Base-by-base conservation (phyloP, 116 monocot species). In the Dioscorea cayenensis region DNA sequence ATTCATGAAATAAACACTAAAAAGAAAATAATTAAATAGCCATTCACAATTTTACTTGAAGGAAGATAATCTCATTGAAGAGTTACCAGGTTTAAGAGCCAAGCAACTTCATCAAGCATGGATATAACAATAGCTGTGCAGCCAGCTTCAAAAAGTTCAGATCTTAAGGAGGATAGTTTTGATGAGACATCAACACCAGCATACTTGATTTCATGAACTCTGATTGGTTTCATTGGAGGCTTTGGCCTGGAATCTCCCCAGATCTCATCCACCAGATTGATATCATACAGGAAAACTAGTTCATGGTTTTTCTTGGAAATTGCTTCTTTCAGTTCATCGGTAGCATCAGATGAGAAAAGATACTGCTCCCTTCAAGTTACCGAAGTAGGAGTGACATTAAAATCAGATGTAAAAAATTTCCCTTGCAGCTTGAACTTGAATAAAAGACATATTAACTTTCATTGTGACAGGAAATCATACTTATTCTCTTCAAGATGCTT, bases 21-120 rank as follows among this genome's bases (percentile, higher is more conserved):
- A 12, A 67, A 14, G 19, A 67, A 67, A 67, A 18, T 1, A 67
- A 37, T 37, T 67, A 67, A 7, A 67, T 4, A 13, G 19, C 32
- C 12, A 12, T 43, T 43, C 43, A 43, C 43, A 43, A 12, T 12
- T 43, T 43, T 43, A 43, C 11, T 43, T 43, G 11, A 43, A 43
- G 43, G 43, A 67, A 37, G 36, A 17, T 37, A 36, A 17, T 35
- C 38, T n/a, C 7, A 5, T 55, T 16, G 17, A 55, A 55, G 66
- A 77, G 20, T 83, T 92, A 95, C 95, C 95, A 96, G 73, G 82
- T 96, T 96, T 67, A 96, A 73, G 59, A 92, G 65, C 95, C 95
- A 96, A 58, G 95, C 95, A 80, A 96, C 69, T 87, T 96, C 95
- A 82, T 96, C 95, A 73, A 96, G 92, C 92, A 85, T 85, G 5